Percentiles rank a stretch among this genome's conserved stretches.
Evolutionary conservation across 2,329 filamentous ascomycete species (phyloP).

Genomic region (Fusarium avenaceum): DNA sequence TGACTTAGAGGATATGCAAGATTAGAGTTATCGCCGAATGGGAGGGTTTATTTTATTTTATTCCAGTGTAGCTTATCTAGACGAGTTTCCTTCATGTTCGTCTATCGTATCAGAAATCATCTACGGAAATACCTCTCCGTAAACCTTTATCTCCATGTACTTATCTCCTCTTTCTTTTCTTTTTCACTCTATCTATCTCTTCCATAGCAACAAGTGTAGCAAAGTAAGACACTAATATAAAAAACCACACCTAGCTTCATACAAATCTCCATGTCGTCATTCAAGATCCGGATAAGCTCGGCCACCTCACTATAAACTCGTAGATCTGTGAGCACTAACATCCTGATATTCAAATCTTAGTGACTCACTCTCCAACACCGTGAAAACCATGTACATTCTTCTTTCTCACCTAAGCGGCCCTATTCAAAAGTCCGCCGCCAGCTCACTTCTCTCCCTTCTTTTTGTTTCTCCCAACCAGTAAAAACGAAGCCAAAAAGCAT

Average conservation of each 20-base stretch:
- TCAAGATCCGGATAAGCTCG: slow-evolving; percentile 15
- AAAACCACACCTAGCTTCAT: no score
- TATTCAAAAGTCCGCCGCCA: slow-evolving; percentile 8
- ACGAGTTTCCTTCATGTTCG: background rate
- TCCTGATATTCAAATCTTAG: background rate
- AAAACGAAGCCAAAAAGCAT: background rate
- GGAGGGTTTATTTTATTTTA: no score
- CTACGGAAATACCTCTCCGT: no score
- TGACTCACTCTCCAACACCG: background rate
- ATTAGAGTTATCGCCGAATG: slow-evolving; percentile 37
- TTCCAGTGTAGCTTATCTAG: slow-evolving; percentile 3
- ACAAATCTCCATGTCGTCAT: slow-evolving; percentile 15
- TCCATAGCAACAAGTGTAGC: background rate
- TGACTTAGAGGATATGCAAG: slow-evolving; percentile 26
- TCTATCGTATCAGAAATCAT: no score
- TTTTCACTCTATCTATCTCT: background rate
- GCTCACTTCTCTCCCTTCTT: slow-evolving; percentile 6
- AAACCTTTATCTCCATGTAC: background rate
- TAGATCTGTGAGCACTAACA: slow-evolving; percentile 39
- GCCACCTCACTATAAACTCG: background rate
- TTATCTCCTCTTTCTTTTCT: no score
- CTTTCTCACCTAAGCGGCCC: slow-evolving; percentile 29
- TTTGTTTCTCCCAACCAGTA: background rate
- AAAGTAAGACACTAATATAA: background rate
- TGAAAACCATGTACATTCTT: background rate